Conservation (phyloP, 768 basidiomycete species). For the Sistotremastrum suecicum region DNA sequence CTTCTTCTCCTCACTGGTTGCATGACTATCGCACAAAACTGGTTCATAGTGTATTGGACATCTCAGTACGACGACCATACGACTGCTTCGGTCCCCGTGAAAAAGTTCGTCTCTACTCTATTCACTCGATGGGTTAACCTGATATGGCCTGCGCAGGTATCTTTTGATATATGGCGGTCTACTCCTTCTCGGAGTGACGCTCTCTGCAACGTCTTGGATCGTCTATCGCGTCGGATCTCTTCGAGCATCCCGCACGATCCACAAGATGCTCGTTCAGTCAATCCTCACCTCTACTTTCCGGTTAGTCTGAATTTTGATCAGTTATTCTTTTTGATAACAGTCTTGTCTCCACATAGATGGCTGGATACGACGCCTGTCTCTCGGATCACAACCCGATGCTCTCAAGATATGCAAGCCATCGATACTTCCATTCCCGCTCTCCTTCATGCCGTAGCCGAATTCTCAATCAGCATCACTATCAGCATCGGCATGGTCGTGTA, state of each 20-base stretch:
- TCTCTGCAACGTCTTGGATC: too few relatives aligned
- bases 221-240: too few relatives aligned
- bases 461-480: constrained; percentile 20
- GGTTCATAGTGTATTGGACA: constrained; percentile 3
- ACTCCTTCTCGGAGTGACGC: too few relatives aligned
- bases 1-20: background rate
- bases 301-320: too few relatives aligned
- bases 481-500: constrained; percentile 30
- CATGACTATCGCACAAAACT: background rate
- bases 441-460: too few relatives aligned
- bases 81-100: background rate
- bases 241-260: too few relatives aligned
- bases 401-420: constrained; percentile 11
- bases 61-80: constrained; percentile 1
- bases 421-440: background rate
- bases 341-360: constrained; percentile 8
- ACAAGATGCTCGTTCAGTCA: too few relatives aligned
- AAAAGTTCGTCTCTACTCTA: too few relatives aligned
- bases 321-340: background rate
- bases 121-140: too few relatives aligned
- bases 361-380: constrained; percentile 17
- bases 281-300: too few relatives aligned
- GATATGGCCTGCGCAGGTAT: too few relatives aligned
- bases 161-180: too few relatives aligned
- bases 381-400: constrained; percentile 18